Conservation (phyloP, 2,329 filamentous ascomycete species). For the Aspergillus carbonarius region DNA sequence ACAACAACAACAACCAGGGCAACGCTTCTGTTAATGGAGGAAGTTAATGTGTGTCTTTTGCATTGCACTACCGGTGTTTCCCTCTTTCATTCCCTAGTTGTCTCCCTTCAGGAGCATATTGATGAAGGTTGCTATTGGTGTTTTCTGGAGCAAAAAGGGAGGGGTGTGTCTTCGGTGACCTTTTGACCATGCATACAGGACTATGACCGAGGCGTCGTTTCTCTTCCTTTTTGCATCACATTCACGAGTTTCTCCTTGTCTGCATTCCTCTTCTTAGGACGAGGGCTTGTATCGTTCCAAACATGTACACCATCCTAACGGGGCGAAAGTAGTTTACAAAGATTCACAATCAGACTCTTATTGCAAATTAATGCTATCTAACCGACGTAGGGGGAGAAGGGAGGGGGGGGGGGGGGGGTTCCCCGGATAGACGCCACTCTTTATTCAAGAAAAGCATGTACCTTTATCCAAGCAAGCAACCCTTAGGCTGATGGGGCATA, state of each 20-base stretch:
- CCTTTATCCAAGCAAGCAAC: not conserved
- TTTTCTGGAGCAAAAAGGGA: slow-evolving; percentile 25
- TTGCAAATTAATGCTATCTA: not conserved
- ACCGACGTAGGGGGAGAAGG: not conserved
- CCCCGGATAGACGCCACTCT: not conserved
- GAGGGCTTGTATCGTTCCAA: slow-evolving; percentile 1
- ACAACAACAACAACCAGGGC: slow-evolving; percentile 30
- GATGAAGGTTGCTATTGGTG: slow-evolving; percentile 22
- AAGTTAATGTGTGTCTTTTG: slow-evolving; percentile 21
- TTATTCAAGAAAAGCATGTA: no score
- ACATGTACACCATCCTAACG: not conserved
- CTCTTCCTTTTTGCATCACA: slow-evolving; percentile 22
- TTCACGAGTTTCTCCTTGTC: slow-evolving; percentile 10
- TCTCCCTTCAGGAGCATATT: slow-evolving; percentile 7
- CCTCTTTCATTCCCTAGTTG: slow-evolving; percentile 14
- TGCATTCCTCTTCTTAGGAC: slow-evolving; percentile 2
- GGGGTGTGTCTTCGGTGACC: slow-evolving; percentile 20
- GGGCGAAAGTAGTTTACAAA: not conserved
- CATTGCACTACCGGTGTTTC: slow-evolving; percentile 14
- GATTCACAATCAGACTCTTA: not conserved
- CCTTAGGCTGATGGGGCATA: not conserved
- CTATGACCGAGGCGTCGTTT: slow-evolving; percentile 22
- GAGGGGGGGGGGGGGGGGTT: no score
- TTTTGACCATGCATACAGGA: slow-evolving; percentile 30
- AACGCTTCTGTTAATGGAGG: slow-evolving; percentile 22